Percentiles rank a stretch among this genome's conserved stretches.
phyloP scores from a whole-genome alignment of 306 rosid genomes.

The Luffa aegyptiaca region DNA sequence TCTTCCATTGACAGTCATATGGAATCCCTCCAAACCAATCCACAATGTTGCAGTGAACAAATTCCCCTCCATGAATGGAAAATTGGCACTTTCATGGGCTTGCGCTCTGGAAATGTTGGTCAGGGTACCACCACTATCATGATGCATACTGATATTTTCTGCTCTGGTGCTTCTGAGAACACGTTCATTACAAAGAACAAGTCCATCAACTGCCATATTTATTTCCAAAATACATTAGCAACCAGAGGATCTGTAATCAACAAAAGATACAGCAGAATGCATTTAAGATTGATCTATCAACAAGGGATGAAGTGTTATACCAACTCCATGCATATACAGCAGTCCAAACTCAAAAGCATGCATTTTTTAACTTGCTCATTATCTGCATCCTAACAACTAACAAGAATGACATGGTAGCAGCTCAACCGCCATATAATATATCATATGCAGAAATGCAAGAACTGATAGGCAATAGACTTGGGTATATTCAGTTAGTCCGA shows the following conservation, averaged over 20 bases:
- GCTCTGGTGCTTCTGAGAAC: slow-evolving; percentile 41
- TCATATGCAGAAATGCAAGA: background rate
- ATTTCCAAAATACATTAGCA: slow-evolving; percentile 20
- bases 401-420: background rate
- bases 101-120: slow-evolving; percentile 51
- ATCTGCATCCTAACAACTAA: background rate
- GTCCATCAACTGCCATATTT: slow-evolving; percentile 69
- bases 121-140: slow-evolving; percentile 30
- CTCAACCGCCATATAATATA: background rate
- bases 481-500: background rate
- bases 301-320: background rate
- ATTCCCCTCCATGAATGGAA: slow-evolving; percentile 74
- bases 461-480: background rate
- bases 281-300: background rate
- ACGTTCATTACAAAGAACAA: slow-evolving; percentile 81
- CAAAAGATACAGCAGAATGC: background rate
- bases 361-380: background rate
- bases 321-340: background rate
- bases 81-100: slow-evolving; percentile 52
- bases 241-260: background rate
- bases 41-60: slow-evolving; percentile 82
- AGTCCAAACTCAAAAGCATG: background rate
- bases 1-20: slow-evolving; percentile 85
- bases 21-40: slow-evolving; percentile 91
- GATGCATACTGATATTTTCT: slow-evolving; percentile 37